Base-by-base conservation (phyloP, 2,329 filamentous ascomycete species). In the Fusarium globosum region DNA sequence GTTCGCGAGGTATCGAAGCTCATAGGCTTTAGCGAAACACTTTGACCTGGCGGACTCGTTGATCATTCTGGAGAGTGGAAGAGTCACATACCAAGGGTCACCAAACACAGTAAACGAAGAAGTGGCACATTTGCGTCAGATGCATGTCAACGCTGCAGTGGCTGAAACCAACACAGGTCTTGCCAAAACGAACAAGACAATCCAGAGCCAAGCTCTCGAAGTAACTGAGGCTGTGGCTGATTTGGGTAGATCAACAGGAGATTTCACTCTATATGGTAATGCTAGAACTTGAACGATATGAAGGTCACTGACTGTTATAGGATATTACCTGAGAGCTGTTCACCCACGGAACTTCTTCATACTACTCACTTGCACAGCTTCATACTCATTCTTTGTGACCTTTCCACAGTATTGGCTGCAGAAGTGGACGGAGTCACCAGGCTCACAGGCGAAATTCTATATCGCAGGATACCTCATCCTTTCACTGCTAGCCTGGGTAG, bases 331-430 rank as follows among this genome's bases (percentile, higher is more conserved):
- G 2, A 11, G 15, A 12, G 56, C 42, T 23, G 15, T 49, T 4
- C 6, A 30, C 2, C 33, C 21, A 0, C 33, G 3, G 1, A 59
- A 30, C 20, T 23, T 59, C 33, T 49, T 38, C 13, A 6, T 59
- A 6, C 42, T 59, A 4, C 20, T 49, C 4, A 1, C 15, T 9
- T 59, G 56, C 8, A 59, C 42, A n/a, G 56, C 56, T 4, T 38
- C 56, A 0, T 59, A 58, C 20, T 49, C 56, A 14, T n/a, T 49
- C 20, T 58, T 58, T 1, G 42, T 58, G 11, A 58, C 30, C 1
- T 58, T 58, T n/a, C 56, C 56, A 6, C 56, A 58, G 14, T 58
- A 49, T 8, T 58, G 56, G 56, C 23, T 58, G 2, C 42, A 58
- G 33, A 49, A 30, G 41, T 58, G 56, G 56, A 58, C 56, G 3